Evolutionary conservation across 202 grass and related monocot species (phyloP), one percentile per base, ranked within the genome.

Genomic region (Elaeis oleifera): DNA sequence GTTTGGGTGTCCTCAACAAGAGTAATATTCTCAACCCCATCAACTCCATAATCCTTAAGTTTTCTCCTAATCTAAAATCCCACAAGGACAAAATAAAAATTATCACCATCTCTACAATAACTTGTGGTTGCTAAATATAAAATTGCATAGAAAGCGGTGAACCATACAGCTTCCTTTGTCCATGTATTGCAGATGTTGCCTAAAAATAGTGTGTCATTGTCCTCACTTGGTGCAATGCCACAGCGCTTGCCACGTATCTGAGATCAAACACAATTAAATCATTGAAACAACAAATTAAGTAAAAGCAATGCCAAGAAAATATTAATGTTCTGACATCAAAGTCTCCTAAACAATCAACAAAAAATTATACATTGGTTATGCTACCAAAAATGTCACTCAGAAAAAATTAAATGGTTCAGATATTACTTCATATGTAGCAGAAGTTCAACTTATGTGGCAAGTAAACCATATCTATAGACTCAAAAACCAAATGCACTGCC

Each of bases 171-270:
- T 77, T 89, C 85, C 54, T 89, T 89, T 64, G 85, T 89, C 85
- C 85, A 89, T 23, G 85, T 89, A 50, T 89, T 89, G 78, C 85
- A 89, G 53, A 89, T 89, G 36, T 89, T 89, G 13, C 85, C 85
- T 60, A 89, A 59, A 65, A 89, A 89, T 32, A 89, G 67, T 68
- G 85, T 89, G 59, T 89, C 85, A 39, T 84, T 89, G 71, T 89
- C 85, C 60, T 84, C 81, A 53, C 85, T 89, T 28, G 78, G 70
- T 52, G 78, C 74, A 20, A 81, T 50, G 1, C 78, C 85, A 73
- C 85, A 84, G 16, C 78, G 71, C 27, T 83, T 89, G n/a, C 85
- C 85, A 66, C 54, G 49, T 70, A 89, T 81, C 85, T 89, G 69
- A 16, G 39, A 60, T 21, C 44, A 15, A 63, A 54, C 11, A 1